A percentile compares a stretch with the other conserved stretches of the same genome.
These are phyloP conservation scores for Aureobasidium sp. DNA, from an alignment of 2,329 filamentous ascomycete genomes.

Conservation along the genomic window DNA sequence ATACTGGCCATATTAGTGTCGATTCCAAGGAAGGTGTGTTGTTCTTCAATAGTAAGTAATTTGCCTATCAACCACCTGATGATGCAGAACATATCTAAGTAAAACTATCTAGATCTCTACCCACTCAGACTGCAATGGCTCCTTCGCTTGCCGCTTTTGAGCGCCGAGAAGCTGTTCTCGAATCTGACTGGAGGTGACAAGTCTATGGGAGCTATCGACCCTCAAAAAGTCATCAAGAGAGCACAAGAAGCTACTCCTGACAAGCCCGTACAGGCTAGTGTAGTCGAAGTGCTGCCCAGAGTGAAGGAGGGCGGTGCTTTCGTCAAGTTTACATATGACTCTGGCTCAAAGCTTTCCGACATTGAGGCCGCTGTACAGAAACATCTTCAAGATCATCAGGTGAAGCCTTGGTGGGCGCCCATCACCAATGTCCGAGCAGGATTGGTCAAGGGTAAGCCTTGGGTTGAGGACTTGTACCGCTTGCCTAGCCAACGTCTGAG, in stretches of 20 bases:
- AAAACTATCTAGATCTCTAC: slow-evolving; percentile 59
- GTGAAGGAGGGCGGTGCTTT: slow-evolving; percentile 91
- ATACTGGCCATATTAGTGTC: slow-evolving; percentile 75
- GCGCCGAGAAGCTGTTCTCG: slow-evolving; percentile 39
- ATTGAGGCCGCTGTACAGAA: slow-evolving; percentile 56
- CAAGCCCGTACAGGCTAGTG: slow-evolving; percentile 43
- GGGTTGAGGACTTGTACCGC: slow-evolving; percentile 86
- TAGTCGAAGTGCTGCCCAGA: slow-evolving; percentile 75
- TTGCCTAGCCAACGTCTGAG: slow-evolving; percentile 69
- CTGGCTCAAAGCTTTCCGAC: slow-evolving; percentile 33
- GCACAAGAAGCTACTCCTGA: slow-evolving; percentile 21
- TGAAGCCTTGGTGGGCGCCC: slow-evolving; percentile 87
- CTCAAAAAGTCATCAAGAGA: slow-evolving; percentile 46
- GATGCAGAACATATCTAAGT: background rate
- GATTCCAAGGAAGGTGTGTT: slow-evolving; percentile 71
- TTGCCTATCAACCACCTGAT: background rate
- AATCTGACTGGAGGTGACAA: slow-evolving; percentile 44
- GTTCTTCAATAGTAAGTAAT: slow-evolving; percentile 73
- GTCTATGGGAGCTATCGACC: slow-evolving; percentile 50
- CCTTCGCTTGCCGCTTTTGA: slow-evolving; percentile 43
- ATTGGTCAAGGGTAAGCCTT: slow-evolving; percentile 75
- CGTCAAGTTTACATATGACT: slow-evolving; percentile 62
- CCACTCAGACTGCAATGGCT: slow-evolving; percentile 67
- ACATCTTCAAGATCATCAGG: slow-evolving; percentile 59
- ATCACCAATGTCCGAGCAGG: slow-evolving; percentile 63